Evolutionary conservation across 2,329 filamentous ascomycete species (phyloP), one percentile per base, ranked within the genome.

Genomic region (Aspergillus phoenicis): DNA sequence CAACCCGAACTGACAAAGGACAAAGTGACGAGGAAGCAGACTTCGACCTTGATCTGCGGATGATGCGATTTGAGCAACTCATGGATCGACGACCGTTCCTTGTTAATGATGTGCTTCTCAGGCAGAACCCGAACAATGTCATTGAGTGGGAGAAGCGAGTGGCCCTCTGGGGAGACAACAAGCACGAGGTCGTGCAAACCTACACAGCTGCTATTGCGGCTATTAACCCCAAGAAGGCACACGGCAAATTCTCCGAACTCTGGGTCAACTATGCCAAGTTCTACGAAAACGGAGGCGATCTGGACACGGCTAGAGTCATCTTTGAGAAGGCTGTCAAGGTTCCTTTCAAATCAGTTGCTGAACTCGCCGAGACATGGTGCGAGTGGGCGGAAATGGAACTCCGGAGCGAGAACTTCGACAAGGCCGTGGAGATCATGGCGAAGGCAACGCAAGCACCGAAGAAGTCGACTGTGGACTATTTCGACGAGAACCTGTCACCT

Each of bases 321-420:
- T 91, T 98, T 86, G 94, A 98, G 75, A 99, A 98, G 78, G 94
- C 94, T 13, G 91, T 97, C 72, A 98, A 97, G 73, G 95, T 99
- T 1, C 93, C 94, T 0, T 99, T 96, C 83, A 98, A 97, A 73
- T 96, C 93, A 0, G 94, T 99, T n/a, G 88, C 91, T 30, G 95
- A 99, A 77, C 84, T 99, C 60, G 95, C 95, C 20, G 95, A 99
- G 71, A 96, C 95, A 85, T 99, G 95, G 95, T 96, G 96, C 65
- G 93, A 97, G 78, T 99, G 95, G 94, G 94, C 96, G 1, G 94
- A 99, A 77, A 92, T 99, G 90, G 95, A 99, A 76, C 83, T 99
- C 52, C 90, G 95, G 52, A 93, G 93, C 71, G 93, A 98, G 71
- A 96, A 98, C 73, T 97, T 98, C 66, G 93, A 98, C 73, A 90